Evolutionary conservation across 495 filamentous ascomycete species (phyloP), one percentile per base, ranked within the genome.

Genomic region (Parachaetomium inaequale): DNA sequence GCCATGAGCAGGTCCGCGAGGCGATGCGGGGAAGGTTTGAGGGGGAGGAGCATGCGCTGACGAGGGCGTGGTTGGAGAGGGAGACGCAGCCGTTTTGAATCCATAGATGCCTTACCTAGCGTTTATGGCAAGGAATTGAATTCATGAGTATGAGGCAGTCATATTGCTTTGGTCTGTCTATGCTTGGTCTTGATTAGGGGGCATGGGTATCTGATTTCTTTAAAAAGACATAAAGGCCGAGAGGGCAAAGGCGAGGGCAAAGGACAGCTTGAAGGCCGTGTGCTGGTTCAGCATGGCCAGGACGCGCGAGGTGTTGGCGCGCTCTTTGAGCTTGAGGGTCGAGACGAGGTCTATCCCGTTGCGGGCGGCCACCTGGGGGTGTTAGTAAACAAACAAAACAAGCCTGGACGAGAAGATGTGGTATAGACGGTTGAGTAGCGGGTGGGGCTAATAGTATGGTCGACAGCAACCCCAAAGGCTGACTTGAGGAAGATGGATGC

Each of bases 11-110:
- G 71, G 85, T 99, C 21, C 83, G 84, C 74, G 83, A 88, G 59
- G 95, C 93, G 79, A 96, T 91, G 40, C 85, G 85, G 69, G 79
- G 77, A n/a, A 94, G 82, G 74, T 96, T 98, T 65, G 78, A 90
- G 69, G 76, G 84, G 2, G 89, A 90, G 67, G 76, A 84, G 56
- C 32, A 34, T 11, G 32, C 32, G 32, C 68, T 87, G 64, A 76
- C 89, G 3, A 78, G 80, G 68, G 83, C 81, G 53, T 99, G 94
- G 94, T 76, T 99, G 68, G 78, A 91, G 76, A 83, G 92, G 62
- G 94, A 99, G 81, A 94, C 90, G 25, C 77, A 82, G 66, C 75
- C 79, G 10, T 80, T 83, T 54, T 79, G 26, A 55, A 5, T 17
- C 12, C 12, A 36, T 36, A 36, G 34, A 12, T 4, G 10, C 12